Percentiles rank a stretch among this genome's conserved stretches.
These are phyloP conservation scores for Baudoinia panamericana DNA, from an alignment of 495 filamentous ascomycete genomes.

Conservation along the genomic window DNA sequence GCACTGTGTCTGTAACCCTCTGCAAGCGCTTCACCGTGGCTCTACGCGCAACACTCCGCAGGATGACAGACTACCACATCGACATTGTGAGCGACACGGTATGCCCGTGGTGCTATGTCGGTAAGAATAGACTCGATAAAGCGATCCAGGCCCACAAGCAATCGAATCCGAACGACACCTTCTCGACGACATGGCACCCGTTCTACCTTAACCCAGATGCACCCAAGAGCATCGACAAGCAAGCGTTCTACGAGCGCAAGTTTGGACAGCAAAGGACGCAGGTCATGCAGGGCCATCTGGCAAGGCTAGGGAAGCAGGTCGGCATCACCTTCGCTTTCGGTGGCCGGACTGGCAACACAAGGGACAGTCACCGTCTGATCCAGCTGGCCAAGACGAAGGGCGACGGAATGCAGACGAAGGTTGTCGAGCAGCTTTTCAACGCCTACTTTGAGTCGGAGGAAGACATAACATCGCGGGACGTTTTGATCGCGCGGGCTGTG, in stretches of 20 bases:
- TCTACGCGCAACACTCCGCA: slow-evolving; percentile 24
- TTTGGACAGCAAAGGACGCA: slow-evolving; percentile 48
- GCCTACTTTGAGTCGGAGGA: slow-evolving; percentile 65
- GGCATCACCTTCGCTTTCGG: slow-evolving; percentile 63
- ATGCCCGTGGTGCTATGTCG: slow-evolving; percentile 80
- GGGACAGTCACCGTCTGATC: slow-evolving; percentile 63
- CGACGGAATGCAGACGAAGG: slow-evolving; percentile 43
- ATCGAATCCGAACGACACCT: slow-evolving; percentile 51
- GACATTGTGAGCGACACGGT: slow-evolving; percentile 64
- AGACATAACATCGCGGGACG: slow-evolving; percentile 55
- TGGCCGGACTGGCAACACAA: slow-evolving; percentile 63
- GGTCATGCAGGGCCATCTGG: slow-evolving; percentile 46
- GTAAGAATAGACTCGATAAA: slow-evolving; percentile 55
- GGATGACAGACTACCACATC: slow-evolving; percentile 68
- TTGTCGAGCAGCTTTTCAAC: slow-evolving; percentile 56
- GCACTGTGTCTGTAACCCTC: background rate
- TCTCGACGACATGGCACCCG: slow-evolving; percentile 58
- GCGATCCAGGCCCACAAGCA: slow-evolving; percentile 57
- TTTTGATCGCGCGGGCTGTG: slow-evolving; percentile 47
- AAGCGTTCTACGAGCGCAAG: slow-evolving; percentile 37
- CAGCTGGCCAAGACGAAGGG: slow-evolving; percentile 52
- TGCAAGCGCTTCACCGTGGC: slow-evolving; percentile 13
- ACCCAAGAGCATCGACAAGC: slow-evolving; percentile 41
- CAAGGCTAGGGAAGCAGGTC: slow-evolving; percentile 41
- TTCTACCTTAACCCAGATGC: slow-evolving; percentile 66